Conservation (phyloP, 345 rosid genomes). For the Cardamine occulta region DNA sequence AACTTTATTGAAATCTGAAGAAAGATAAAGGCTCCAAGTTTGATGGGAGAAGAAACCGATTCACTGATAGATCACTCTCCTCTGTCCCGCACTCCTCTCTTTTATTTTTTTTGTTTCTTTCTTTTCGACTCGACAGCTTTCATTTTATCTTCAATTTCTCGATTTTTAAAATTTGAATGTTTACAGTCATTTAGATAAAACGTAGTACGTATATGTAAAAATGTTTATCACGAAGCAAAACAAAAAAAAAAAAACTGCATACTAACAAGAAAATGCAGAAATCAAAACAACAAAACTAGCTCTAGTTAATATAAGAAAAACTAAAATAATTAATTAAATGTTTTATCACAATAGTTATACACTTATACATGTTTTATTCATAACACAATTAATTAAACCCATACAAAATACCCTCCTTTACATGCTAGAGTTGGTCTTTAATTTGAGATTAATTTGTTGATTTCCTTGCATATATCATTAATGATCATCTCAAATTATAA, state of each 20-base stretch:
- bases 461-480: not conserved
- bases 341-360: not conserved
- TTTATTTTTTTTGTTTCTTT: constrained; percentile 33
- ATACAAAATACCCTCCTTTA: not conserved
- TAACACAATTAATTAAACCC: constrained; percentile 5
- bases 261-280: not conserved
- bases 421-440: not conserved
- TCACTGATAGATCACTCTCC: constrained; percentile 42
- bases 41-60: constrained; percentile 44
- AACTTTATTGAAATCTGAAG: constrained; percentile 33
- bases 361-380: not conserved
- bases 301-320: not conserved
- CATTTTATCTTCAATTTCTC: constrained; percentile 23
- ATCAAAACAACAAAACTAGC: not conserved
- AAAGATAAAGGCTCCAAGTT: constrained; percentile 36
- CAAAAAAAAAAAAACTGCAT: not conserved
- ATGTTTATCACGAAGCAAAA: not conserved
- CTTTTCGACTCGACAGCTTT: constrained; percentile 39
- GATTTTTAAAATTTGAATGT: constrained; percentile 19
- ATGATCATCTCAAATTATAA: not conserved
- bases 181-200: not conserved
- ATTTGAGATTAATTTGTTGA: not conserved
- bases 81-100: constrained; percentile 45
- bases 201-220: too few relatives aligned
- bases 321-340: not conserved